Conservation (phyloP, 176 grass and related monocot genomes). For the Tillandsia leiboldiana region DNA sequence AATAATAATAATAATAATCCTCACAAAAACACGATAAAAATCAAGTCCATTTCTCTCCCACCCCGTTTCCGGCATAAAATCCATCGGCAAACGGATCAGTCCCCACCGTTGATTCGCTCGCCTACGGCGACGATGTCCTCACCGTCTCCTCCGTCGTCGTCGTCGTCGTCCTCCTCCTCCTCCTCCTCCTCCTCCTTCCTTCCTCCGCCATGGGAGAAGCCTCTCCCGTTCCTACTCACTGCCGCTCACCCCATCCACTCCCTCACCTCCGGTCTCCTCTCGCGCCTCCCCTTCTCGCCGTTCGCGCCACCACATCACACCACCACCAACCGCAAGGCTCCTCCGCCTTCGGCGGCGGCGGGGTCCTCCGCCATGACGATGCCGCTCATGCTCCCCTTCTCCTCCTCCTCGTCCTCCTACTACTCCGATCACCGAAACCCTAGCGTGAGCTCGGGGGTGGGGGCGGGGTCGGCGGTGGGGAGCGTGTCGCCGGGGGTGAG, state of each 20-base stretch:
- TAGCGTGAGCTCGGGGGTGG: not conserved
- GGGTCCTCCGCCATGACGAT: constrained; percentile 1
- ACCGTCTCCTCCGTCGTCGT: not conserved
- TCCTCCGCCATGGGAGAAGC: not conserved
- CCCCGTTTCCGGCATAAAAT: too few species aligned
- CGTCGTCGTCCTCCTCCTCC: constrained; percentile 4
- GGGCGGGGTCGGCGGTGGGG: constrained; percentile 16
- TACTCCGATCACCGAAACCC: constrained; percentile 9
- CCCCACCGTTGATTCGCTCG: too few species aligned
- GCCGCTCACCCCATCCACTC: constrained; percentile 13
- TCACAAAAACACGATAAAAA: too few species aligned
- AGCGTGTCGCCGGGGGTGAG: constrained; percentile 28
- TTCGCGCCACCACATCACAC: not conserved
- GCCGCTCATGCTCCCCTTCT: constrained; percentile 2
- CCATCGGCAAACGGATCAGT: too few species aligned
- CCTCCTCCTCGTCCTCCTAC: constrained; percentile 8
- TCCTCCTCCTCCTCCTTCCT: constrained; percentile 10
- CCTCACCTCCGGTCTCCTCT: constrained; percentile 24
- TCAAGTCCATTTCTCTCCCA: too few species aligned
- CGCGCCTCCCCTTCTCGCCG: constrained; percentile 17
- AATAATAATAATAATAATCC: too few species aligned
- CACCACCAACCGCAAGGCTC: not conserved
- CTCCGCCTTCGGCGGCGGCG: not conserved
- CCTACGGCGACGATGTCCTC: not conserved
- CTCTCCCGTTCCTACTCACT: constrained; percentile 10